These are phyloP conservation scores for Moelleriella libera DNA, from an alignment of 2,329 filamentous ascomycete genomes.

Conservation along the genomic window DNA sequence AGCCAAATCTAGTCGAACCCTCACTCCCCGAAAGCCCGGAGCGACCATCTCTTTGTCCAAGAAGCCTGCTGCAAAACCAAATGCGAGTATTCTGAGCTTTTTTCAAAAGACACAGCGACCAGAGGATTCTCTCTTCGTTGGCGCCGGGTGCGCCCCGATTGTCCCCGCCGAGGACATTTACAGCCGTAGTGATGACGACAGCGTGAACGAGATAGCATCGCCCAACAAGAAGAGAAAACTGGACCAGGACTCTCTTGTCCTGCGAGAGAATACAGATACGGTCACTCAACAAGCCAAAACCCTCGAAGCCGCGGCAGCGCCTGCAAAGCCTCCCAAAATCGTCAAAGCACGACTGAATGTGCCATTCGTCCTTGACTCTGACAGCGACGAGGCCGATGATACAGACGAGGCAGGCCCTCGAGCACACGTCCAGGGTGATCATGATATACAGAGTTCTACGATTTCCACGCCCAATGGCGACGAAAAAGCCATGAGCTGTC, in stretches of 20 bases:
- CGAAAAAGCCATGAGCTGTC: neutral
- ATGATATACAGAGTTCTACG: neutral
- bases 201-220: constrained; percentile 19
- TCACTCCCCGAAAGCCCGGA: constrained; percentile 17
- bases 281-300: neutral
- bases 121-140: constrained; percentile 43
- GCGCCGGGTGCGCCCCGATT: constrained; percentile 9
- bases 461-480: too few species aligned
- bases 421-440: neutral
- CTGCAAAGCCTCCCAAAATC: neutral
- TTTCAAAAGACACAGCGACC: constrained; percentile 55
- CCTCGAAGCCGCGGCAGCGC: neutral
- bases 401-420: too few species aligned
- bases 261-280: neutral
- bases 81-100: constrained; percentile 58
- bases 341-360: constrained; percentile 12
- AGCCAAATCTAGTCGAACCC: constrained; percentile 16
- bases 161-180: constrained; percentile 14
- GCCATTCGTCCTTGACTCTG: constrained; percentile 60
- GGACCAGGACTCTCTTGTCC: constrained; percentile 8
- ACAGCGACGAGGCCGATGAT: constrained; percentile 27
- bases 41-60: constrained; percentile 12
- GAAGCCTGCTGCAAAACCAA: constrained; percentile 26
- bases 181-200: constrained; percentile 11
- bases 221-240: constrained; percentile 16